Evolutionary conservation across 768 basidiomycete genomes (phyloP).

Genomic region (Xerocomus potaroensis): DNA sequence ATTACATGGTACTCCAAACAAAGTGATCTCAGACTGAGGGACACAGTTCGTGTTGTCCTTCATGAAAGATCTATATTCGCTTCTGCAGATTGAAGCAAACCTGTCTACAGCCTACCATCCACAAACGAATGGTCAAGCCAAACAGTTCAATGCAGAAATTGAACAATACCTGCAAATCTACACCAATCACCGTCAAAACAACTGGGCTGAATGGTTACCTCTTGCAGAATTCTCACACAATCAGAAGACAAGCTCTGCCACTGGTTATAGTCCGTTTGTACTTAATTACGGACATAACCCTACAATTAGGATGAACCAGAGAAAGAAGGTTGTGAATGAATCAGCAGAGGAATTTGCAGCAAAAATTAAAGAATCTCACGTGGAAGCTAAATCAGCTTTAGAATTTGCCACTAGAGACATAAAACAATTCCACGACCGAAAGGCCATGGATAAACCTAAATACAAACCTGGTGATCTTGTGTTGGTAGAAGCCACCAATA

Average conservation of each 20-base stretch:
- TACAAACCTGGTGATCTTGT: background rate
- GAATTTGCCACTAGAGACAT: background rate
- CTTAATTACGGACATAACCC: conserved; percentile 1
- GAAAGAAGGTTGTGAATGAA: background rate
- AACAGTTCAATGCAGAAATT: too few species aligned
- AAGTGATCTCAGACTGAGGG: background rate
- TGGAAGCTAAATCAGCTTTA: background rate
- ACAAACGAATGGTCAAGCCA: too few species aligned
- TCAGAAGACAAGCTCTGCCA: background rate
- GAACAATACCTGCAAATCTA: too few species aligned
- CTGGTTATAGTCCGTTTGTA: conserved; percentile 31
- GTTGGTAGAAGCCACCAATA: background rate
- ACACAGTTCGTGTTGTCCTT: background rate
- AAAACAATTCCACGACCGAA: background rate
- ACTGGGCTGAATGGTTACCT: too few species aligned
- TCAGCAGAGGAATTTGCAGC: background rate
- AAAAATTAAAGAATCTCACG: background rate
- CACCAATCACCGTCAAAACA: too few species aligned
- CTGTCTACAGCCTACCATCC: background rate
- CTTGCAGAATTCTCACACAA: background rate
- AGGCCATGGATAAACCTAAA: background rate
- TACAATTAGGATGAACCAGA: background rate
- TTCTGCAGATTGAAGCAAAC: background rate
- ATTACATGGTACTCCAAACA: background rate
- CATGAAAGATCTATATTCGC: background rate